Evolutionary conservation across 2,329 filamentous ascomycete genomes (phyloP).

Genomic region (Microthyrium microscopicum): DNA sequence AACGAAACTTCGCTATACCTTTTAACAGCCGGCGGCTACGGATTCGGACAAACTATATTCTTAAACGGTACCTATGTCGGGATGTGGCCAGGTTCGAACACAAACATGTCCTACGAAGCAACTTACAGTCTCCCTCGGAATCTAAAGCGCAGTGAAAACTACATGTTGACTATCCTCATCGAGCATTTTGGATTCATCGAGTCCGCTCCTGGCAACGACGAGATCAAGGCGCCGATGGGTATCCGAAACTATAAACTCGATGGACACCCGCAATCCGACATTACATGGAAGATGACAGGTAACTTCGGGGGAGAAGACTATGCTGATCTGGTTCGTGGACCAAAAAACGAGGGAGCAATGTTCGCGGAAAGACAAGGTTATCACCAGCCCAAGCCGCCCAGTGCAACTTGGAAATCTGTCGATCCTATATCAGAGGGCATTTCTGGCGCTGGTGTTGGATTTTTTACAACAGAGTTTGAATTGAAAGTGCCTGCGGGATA

Average conservation of each 20-base stretch:
- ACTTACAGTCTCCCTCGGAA: slow-evolving; percentile 37
- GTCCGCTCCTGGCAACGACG: slow-evolving; percentile 33
- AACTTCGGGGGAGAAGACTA: slow-evolving; percentile 52
- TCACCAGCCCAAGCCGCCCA: slow-evolving; percentile 33
- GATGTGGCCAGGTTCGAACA: slow-evolving; percentile 42
- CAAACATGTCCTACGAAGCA: slow-evolving; percentile 31
- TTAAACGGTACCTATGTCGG: slow-evolving; percentile 46
- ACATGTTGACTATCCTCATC: slow-evolving; percentile 49
- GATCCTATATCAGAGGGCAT: slow-evolving; percentile 25
- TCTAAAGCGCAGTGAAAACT: slow-evolving; percentile 27
- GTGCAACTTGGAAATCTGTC: slow-evolving; percentile 9
- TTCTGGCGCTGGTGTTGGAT: slow-evolving; percentile 30
- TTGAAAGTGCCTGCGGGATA: slow-evolving; percentile 38
- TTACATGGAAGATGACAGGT: slow-evolving; percentile 48
- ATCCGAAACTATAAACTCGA: slow-evolving; percentile 43
- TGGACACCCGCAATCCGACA: slow-evolving; percentile 27
- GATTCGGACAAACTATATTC: slow-evolving; percentile 52
- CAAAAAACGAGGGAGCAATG: slow-evolving; percentile 50
- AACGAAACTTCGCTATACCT: slow-evolving; percentile 40
- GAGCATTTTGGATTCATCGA: slow-evolving; percentile 60
- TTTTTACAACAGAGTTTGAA: slow-evolving; percentile 39
- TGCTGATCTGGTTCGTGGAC: slow-evolving; percentile 40
- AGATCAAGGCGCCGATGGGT: slow-evolving; percentile 45
- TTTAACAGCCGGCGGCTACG: slow-evolving; percentile 49
- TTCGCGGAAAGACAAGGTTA: slow-evolving; percentile 47